Evolutionary conservation across 2,329 filamentous ascomycete species (phyloP), one percentile per base, ranked within the genome.

Genomic region (Verticillium klebahnii): DNA sequence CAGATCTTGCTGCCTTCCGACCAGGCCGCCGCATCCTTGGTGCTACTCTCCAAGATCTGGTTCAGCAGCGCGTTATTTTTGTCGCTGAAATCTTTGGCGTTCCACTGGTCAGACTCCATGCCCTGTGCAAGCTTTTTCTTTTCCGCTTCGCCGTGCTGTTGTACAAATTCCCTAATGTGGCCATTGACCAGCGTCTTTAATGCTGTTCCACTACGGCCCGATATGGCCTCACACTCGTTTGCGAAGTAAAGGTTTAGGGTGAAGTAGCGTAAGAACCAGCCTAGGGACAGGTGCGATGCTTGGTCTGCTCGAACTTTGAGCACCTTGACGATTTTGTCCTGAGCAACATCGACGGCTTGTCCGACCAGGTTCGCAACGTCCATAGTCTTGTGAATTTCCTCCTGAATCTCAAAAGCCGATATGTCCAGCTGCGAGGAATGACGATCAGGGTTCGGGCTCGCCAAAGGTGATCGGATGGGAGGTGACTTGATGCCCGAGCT

Each of bases 161-260:
- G 83, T 29, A 94, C 88, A 71, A 93, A 95, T 15, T 92, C 89
- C 68, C 86, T 89, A 72, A 96, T 94, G 66, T 96, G 92, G 34
- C 82, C 83, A 67, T 94, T 93, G 63, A 96, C 89, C 36, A 93
- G 85, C 19, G 85, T 91, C 75, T 94, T 94, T 6, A 96, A 78
- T 1, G 87, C 81, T 2, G 87, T 89, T 9, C 91, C 90, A 63
- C 90, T 90, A 61, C 90, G 85, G 0, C 92, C 91, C 25, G 90
- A 94, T 23, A 95, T 88, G 17, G 90, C 89, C 74, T 96, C 92
- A 70, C 92, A 95, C 72, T 96, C 92, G 64, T 93, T 92, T 56
- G 90, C 89, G 73, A 96, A 95, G 61, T 92, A 85, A 8, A 92
- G 80, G 69, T 94, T 95, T 37, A 96, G 81, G 1, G 86, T 91